These are phyloP conservation scores for Ganoderma resinaceum DNA, from an alignment of 1,284 basidiomycete genomes.

Conservation along the genomic window DNA sequence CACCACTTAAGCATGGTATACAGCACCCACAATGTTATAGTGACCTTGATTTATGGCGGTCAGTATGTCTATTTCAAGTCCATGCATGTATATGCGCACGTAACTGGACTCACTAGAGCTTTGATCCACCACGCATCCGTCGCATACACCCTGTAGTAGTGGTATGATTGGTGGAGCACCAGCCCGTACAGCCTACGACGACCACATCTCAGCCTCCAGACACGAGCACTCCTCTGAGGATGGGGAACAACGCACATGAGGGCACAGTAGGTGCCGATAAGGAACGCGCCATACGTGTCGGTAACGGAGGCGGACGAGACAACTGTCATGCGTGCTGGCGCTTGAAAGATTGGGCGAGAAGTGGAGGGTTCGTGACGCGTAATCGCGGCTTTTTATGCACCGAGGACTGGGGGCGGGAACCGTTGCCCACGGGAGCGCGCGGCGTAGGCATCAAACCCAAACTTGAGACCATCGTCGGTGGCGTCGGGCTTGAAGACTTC, in stretches of 20 bases:
- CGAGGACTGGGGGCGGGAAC: neutral
- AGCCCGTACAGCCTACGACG: neutral
- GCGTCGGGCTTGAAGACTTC: neutral
- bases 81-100: neutral
- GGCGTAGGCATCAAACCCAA: neutral
- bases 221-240: neutral
- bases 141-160: slow-evolving; percentile 1
- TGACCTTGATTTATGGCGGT: neutral
- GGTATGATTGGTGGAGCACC: neutral
- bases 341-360: neutral
- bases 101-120: neutral
- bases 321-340: neutral
- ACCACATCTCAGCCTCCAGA: neutral
- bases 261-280: neutral
- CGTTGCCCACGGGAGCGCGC: neutral
- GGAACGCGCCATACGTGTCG: neutral
- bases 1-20: neutral
- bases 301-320: neutral
- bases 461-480: neutral
- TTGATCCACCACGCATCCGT: neutral
- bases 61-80: neutral
- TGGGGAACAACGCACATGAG: neutral
- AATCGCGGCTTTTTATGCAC: neutral
- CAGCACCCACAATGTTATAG: neutral
- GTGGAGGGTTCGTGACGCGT: neutral